Percentiles rank a stretch among this genome's conserved stretches.
These are phyloP conservation scores for Chrysoporthe cubensis DNA, from an alignment of 2,329 filamentous ascomycete species.

Conservation along the genomic window DNA sequence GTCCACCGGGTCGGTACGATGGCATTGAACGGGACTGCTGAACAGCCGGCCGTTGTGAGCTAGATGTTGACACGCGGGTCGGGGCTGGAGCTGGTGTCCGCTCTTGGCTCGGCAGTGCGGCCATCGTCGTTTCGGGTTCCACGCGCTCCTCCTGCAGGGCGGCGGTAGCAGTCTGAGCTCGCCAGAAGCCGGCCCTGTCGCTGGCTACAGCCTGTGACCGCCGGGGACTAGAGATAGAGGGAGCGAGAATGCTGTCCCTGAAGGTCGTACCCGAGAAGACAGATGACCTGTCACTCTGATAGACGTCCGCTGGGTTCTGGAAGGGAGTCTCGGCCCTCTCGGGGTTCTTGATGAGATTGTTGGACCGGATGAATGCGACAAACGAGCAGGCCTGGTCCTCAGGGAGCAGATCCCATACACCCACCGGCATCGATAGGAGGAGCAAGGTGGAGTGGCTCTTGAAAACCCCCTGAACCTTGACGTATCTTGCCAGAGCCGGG, in stretches of 20 bases:
- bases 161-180: slow-evolving; percentile 23
- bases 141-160: slow-evolving; percentile 9
- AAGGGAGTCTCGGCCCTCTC: slow-evolving; percentile 28
- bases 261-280: slow-evolving; percentile 38
- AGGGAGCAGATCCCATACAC: slow-evolving; percentile 63
- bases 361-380: slow-evolving; percentile 62
- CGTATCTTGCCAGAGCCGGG: slow-evolving; percentile 61
- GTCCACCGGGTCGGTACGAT: slow-evolving; percentile 5
- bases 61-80: slow-evolving; percentile 9
- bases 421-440: slow-evolving; percentile 61
- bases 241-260: slow-evolving; percentile 30
- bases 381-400: slow-evolving; percentile 62
- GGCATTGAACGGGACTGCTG: slow-evolving; percentile 12
- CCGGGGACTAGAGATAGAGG: slow-evolving; percentile 30
- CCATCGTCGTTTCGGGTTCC: background rate
- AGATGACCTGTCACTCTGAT: slow-evolving; percentile 34
- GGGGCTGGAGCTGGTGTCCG: slow-evolving; percentile 5
- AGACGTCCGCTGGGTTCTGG: slow-evolving; percentile 11
- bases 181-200: slow-evolving; percentile 22
- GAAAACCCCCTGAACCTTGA: slow-evolving; percentile 64
- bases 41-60: slow-evolving; percentile 17
- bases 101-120: slow-evolving; percentile 11
- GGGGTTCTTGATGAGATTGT: slow-evolving; percentile 52
- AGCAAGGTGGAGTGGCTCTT: slow-evolving; percentile 64
- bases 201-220: slow-evolving; percentile 7